Conservation (phyloP, 2,329 filamentous ascomycete species). For the Lachnellula subtilissima region DNA sequence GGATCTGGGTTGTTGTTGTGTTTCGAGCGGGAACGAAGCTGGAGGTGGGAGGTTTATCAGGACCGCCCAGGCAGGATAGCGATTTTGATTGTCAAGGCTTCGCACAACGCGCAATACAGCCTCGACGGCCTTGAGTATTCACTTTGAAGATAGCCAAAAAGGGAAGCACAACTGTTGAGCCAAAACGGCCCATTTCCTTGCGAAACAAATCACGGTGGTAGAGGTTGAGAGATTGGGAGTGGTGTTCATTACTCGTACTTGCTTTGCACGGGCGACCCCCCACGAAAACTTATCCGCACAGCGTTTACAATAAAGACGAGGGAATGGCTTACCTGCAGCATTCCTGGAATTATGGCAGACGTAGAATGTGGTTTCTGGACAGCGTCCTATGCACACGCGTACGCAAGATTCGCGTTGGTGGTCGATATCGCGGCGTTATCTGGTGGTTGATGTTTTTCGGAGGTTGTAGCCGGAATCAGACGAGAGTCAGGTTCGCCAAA, state of each 20-base stretch:
- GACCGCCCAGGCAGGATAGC: not conserved
- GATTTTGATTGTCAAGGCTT: not conserved
- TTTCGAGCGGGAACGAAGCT: not conserved
- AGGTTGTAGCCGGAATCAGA: too few relatives aligned
- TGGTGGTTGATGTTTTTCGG: conserved; percentile 6
- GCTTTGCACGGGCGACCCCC: conserved; percentile 2
- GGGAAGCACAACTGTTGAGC: not conserved
- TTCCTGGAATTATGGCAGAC: conserved; percentile 23
- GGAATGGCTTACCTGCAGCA: conserved; percentile 32
- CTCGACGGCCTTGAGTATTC: not conserved
- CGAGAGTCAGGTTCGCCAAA: not conserved
- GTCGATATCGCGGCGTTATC: conserved; percentile 20
- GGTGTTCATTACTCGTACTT: conserved; percentile 7
- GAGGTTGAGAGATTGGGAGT: not conserved
- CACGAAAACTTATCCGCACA: conserved; percentile 17
- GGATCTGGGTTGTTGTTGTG: not conserved
- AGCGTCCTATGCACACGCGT: not conserved
- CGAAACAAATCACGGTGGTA: conserved; percentile 3
- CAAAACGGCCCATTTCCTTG: not conserved
- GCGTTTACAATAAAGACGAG: conserved; percentile 3
- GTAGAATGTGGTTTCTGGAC: not conserved
- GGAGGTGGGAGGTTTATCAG: not conserved
- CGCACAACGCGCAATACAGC: not conserved
- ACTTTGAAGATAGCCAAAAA: not conserved
- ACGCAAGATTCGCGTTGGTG: conserved; percentile 9